Percentiles rank a stretch among this genome's conserved stretches.
phyloP scores from a whole-genome alignment of 78 protist genomes.

The Fonticula alba region DNA sequence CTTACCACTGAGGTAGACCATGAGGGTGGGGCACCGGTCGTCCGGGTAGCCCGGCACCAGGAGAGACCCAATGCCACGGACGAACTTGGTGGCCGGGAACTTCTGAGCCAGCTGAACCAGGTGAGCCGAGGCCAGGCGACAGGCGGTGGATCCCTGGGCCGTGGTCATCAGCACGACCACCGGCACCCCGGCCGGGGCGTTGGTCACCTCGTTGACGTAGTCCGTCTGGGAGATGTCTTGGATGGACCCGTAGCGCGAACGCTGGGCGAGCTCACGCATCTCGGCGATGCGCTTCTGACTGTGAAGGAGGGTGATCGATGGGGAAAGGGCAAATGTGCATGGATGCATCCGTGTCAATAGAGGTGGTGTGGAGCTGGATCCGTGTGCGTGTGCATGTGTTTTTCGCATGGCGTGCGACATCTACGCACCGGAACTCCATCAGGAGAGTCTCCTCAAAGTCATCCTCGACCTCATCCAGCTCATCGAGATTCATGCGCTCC shows the following conservation, averaged over 20 bases:
- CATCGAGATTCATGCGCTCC: slow-evolving; percentile 16
- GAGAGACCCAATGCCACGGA: neutral
- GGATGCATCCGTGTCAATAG: neutral
- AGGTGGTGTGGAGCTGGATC: neutral
- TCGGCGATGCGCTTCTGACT: slow-evolving; percentile 11
- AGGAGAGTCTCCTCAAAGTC: slow-evolving; percentile 17
- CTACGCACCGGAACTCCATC: slow-evolving; percentile 1
- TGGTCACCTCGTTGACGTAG: slow-evolving; percentile 7
- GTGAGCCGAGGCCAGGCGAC: slow-evolving; percentile 24
- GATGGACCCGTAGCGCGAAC: slow-evolving; percentile 1
- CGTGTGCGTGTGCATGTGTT: too few species aligned
- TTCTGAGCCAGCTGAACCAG: slow-evolving; percentile 27
- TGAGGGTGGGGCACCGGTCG: slow-evolving; percentile 43
- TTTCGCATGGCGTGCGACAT: neutral
- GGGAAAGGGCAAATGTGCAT: neutral
- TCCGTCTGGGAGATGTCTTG: slow-evolving; percentile 11
- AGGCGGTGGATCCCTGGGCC: slow-evolving; percentile 24
- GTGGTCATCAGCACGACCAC: slow-evolving; percentile 33
- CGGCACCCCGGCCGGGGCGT: slow-evolving; percentile 20
- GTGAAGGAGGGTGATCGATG: neutral
- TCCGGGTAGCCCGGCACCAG: slow-evolving; percentile 31
- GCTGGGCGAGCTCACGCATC: neutral
- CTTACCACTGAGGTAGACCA: slow-evolving; percentile 37
- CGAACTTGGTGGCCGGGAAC: slow-evolving; percentile 44
- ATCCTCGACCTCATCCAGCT: slow-evolving; percentile 25